Conservation (phyloP, 2,329 filamentous ascomycete species). For the Arthrobotrys conoides region DNA sequence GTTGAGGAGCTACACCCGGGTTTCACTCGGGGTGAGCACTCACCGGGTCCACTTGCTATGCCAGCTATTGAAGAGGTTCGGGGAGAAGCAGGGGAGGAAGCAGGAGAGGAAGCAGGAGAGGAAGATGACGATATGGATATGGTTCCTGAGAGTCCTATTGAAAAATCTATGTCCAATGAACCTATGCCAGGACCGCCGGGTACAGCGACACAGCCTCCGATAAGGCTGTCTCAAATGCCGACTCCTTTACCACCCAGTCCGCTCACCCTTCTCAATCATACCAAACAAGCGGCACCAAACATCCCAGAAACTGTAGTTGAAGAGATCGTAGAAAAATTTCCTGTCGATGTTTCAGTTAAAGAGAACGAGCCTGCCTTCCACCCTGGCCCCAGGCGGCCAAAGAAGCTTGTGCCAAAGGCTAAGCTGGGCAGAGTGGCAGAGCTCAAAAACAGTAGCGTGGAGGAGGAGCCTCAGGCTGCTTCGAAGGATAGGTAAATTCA, state of each 20-base stretch:
- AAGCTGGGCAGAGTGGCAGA: neutral
- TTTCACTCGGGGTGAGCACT: neutral
- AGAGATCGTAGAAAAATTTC: conserved; percentile 30
- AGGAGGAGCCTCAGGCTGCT: conserved; percentile 30
- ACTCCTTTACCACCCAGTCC: conserved; percentile 54
- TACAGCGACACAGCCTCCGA: conserved; percentile 27
- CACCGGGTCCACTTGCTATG: neutral
- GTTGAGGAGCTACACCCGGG: neutral
- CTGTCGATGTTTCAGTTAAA: conserved; percentile 27
- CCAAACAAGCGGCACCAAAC: conserved; percentile 42
- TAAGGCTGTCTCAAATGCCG: conserved; percentile 51
- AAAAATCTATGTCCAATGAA: neutral
- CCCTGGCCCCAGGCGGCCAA: conserved; percentile 43
- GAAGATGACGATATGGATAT: conserved; percentile 2
- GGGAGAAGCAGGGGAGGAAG: neutral
- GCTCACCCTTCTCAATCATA: conserved; percentile 39
- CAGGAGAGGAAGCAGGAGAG: neutral
- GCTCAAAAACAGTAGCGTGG: conserved; percentile 34
- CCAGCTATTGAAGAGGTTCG: neutral
- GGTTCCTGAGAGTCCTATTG: conserved; percentile 20
- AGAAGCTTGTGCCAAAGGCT: conserved; percentile 34
- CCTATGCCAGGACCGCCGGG: neutral
- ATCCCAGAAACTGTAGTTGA: conserved; percentile 52
- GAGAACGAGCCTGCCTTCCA: conserved; percentile 45
- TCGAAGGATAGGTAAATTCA: conserved; percentile 25